Base-by-base conservation (phyloP, 208 protist species). In the Acanthamoeba healyi region DNA sequence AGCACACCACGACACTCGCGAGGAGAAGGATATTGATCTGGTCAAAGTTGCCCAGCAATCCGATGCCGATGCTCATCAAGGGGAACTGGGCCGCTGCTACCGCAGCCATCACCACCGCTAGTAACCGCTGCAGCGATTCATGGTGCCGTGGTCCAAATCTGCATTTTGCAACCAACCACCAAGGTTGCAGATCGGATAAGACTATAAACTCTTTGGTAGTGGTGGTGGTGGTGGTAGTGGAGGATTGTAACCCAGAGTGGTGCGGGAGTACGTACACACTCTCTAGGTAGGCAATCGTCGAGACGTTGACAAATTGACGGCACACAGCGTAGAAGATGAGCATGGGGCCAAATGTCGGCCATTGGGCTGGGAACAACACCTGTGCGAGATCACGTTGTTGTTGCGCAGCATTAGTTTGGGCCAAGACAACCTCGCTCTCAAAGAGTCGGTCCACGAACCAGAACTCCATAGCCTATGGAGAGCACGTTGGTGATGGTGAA, bases 191-290 rank as follows among this genome's bases (percentile, higher is more conserved):
- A n/a, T n/a, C n/a, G n/a, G n/a, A n/a, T n/a, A n/a, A n/a, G n/a
- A n/a, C n/a, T n/a, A n/a, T n/a, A n/a, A n/a, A n/a, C n/a, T n/a
- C n/a, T n/a, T n/a, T n/a, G n/a, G n/a, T n/a, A n/a, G n/a, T n/a
- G n/a, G n/a, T n/a, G n/a, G n/a, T n/a, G n/a, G n/a, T n/a, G n/a
- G n/a, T n/a, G n/a, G n/a, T n/a, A n/a, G n/a, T n/a, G n/a, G n/a
- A n/a, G n/a, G n/a, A n/a, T n/a, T n/a, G n/a, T n/a, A n/a, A n/a
- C n/a, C n/a, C n/a, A n/a, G n/a, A n/a, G n/a, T n/a, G n/a, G n/a
- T n/a, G n/a, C n/a, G n/a, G n/a, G n/a, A n/a, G n/a, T 7, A 26
- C 61, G 70, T 79, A 79, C 70, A 79, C 70, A 32, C 70, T 79
- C 36, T 79, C 70, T 10, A 79, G 70, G 38, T 79, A 79, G 34